Percentiles rank a stretch among this genome's conserved stretches.
Evolutionary conservation across 108 stramenopile species (phyloP).

Genomic region (Pseudonitzschia delicatissima): DNA sequence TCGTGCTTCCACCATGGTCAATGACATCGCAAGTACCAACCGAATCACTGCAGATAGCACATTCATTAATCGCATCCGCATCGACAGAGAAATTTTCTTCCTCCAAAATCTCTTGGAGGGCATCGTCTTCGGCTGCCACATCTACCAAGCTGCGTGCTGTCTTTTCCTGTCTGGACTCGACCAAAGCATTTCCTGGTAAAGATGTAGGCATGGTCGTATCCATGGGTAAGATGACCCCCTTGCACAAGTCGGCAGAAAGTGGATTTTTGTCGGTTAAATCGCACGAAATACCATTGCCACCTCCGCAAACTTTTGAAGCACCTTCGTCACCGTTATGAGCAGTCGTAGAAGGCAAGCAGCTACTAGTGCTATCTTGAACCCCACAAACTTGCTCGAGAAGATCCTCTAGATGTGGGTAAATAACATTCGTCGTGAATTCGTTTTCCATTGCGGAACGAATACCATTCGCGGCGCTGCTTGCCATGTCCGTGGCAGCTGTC

Average conservation of each 20-base stretch:
- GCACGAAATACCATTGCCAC: neutral
- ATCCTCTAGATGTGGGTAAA: neutral
- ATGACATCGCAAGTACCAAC: neutral
- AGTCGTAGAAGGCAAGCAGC: too few relatives aligned
- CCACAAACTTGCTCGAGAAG: slow-evolving; percentile 7
- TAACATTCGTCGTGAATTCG: neutral
- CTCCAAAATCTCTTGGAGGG: neutral
- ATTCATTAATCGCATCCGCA: slow-evolving; percentile 9
- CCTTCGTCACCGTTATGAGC: neutral
- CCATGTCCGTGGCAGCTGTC: neutral
- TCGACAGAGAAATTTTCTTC: neutral
- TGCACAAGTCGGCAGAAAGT: slow-evolving; percentile 3
- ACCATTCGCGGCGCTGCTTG: neutral
- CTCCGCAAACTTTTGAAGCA: neutral
- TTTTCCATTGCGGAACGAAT: slow-evolving; percentile 11
- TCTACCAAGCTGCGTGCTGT: slow-evolving; percentile 1
- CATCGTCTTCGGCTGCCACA: slow-evolving; percentile 11
- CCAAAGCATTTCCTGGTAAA: neutral
- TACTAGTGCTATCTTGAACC: too few relatives aligned
- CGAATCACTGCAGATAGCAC: slow-evolving; percentile 16
- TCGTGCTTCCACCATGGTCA: neutral
- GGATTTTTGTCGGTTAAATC: neutral
- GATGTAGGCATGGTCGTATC: slow-evolving; percentile 14
- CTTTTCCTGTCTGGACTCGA: neutral
- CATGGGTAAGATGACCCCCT: slow-evolving; percentile 6